Base-by-base conservation (phyloP, 1,139 yeast genomes). In the Sugiyamaella grinbergsii region DNA sequence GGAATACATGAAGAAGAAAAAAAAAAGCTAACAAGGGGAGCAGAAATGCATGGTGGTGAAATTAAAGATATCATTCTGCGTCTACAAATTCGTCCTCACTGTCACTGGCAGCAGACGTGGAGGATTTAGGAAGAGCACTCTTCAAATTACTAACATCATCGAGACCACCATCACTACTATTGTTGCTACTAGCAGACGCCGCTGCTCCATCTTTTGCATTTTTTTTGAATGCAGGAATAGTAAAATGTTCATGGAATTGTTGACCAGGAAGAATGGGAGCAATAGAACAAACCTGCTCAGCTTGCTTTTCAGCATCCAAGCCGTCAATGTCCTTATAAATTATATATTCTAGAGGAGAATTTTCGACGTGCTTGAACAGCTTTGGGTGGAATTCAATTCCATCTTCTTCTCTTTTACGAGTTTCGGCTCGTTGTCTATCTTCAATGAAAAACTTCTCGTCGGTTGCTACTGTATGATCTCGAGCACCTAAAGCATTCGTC, bases 391-490 rank as follows among this genome's bases (percentile, higher is more conserved):
- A 90, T 56, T 82, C 88, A 1, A 79, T 82, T 4, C 95, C 95
- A 31, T 83, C 87, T 58, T 85, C 95, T 11, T 71, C 66, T 60
- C 98, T 79, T 61, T 80, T 76, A 65, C 84, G 85, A 8, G 96
- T 91, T 38, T 74, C 71, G 16, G 71, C 70, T 63, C 98, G 79
- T 70, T 93, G 98, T 19, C 77, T 77, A 56, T 90, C 86, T 70
- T 93, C 98, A 44, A 93, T 87, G 58, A 81, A 79, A 62, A 75
- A 85, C 68, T 93, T 93, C 64, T 90, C 97, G 23, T 82, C 85
- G 0, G 98, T 93, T 1, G 98, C 98, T 1, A 74, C 70, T 11
- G 72, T 76, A 66, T 93, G 98, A 66, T 93, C 81, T 57, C 96
- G 78, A 34, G 73, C 67, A 3, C 85, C 83, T 20, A 93, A 73